Percentiles rank a stretch among this genome's conserved stretches.
Evolutionary conservation across 2,329 filamentous ascomycete species (phyloP).

Genomic region (Alternaria ethzedia): DNA sequence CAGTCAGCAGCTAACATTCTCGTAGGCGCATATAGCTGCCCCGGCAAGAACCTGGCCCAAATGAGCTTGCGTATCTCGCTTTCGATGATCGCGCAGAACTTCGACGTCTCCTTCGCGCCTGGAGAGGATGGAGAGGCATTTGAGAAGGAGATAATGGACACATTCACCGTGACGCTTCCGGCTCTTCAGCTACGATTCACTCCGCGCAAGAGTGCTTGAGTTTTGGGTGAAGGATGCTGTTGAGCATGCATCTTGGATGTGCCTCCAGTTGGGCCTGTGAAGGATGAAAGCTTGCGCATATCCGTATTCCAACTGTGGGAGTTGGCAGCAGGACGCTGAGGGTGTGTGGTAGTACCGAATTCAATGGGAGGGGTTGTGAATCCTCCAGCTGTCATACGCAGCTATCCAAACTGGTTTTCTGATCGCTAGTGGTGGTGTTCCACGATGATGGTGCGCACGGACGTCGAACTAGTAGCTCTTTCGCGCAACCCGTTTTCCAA

Average conservation of each 20-base stretch:
- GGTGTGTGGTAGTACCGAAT: background rate
- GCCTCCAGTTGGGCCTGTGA: background rate
- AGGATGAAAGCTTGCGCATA: background rate
- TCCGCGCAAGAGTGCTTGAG: slow-evolving; percentile 5
- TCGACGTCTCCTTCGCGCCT: slow-evolving; percentile 21
- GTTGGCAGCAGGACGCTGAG: background rate
- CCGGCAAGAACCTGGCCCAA: slow-evolving; percentile 25
- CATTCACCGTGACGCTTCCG: slow-evolving; percentile 34
- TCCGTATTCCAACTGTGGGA: background rate
- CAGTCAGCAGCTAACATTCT: background rate
- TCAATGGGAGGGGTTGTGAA: background rate
- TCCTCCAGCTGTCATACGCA: background rate
- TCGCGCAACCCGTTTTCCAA: background rate
- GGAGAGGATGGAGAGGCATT: slow-evolving; percentile 26
- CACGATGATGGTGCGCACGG: background rate
- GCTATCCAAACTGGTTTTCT: background rate
- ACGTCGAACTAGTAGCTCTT: background rate
- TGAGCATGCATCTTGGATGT: background rate
- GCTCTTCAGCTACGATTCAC: slow-evolving; percentile 35
- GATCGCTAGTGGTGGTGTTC: background rate
- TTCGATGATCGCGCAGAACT: slow-evolving; percentile 18
- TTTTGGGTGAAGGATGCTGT: background rate
- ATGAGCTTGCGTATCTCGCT: slow-evolving; percentile 20
- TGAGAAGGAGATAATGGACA: slow-evolving; percentile 26
- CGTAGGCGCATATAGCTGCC: slow-evolving; percentile 20